Conservation (phyloP, 345 rosid species). For the Eucalyptus tenuipes region DNA sequence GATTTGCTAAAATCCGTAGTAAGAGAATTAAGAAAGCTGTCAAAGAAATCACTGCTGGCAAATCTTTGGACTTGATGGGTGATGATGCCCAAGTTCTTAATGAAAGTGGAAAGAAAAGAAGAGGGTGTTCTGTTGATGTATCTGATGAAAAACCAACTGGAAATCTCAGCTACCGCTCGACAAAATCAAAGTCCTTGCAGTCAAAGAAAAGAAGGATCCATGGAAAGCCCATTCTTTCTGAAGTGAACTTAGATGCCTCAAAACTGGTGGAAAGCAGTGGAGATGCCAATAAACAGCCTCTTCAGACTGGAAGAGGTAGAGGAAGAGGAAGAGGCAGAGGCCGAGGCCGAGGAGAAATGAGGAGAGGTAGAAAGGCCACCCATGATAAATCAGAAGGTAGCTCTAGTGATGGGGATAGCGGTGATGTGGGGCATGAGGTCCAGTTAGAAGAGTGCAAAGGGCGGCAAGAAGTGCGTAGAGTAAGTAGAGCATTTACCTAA, state of each 20-base stretch:
- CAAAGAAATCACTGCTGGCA: constrained; percentile 66
- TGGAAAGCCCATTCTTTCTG: constrained; percentile 7
- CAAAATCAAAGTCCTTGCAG: constrained; percentile 8
- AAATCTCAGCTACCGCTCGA: background rate
- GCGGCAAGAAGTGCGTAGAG: constrained; percentile 46
- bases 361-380: constrained; percentile 8
- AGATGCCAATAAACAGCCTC: constrained; percentile 3
- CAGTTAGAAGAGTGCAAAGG: constrained; percentile 5
- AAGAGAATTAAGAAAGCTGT: constrained; percentile 85
- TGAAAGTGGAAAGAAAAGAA: constrained; percentile 23
- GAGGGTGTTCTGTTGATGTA: constrained; percentile 2
- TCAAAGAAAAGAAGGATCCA: constrained; percentile 14
- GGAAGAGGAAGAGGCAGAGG: constrained; percentile 28
- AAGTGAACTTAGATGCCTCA: constrained; percentile 2
- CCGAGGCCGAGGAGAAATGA: constrained; percentile 8
- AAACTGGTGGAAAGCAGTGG: background rate
- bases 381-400: constrained; percentile 30
- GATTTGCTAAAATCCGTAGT: constrained; percentile 93
- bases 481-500: constrained; percentile 11
- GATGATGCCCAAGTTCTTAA: constrained; percentile 24
- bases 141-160: constrained; percentile 10
- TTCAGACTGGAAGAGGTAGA: constrained; percentile 3
- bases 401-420: constrained; percentile 21
- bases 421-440: constrained; percentile 8
- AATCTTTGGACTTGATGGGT: constrained; percentile 29